Evolutionary conservation across 2,329 filamentous ascomycete species (phyloP).

Genomic region (Colletotrichum magnum): DNA sequence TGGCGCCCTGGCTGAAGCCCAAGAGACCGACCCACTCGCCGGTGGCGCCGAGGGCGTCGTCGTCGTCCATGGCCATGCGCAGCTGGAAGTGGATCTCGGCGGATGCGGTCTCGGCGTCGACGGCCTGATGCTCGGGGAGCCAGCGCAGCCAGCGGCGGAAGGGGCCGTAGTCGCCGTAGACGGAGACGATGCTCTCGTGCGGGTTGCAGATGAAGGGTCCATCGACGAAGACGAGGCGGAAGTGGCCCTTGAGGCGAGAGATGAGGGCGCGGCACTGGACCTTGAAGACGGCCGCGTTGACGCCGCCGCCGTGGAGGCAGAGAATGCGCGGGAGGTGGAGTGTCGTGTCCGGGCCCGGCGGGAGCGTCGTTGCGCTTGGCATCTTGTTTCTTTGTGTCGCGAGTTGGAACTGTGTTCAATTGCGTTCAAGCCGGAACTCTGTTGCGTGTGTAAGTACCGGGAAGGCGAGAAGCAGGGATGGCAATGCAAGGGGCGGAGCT

Average conservation of each 20-base stretch:
- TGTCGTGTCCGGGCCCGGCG: constrained; percentile 30
- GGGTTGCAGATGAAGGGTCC: constrained; percentile 75
- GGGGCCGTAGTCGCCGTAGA: constrained; percentile 77
- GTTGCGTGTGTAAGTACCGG: background rate
- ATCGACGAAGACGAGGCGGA: constrained; percentile 81
- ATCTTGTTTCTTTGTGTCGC: constrained; percentile 13
- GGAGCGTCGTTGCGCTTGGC: constrained; percentile 28
- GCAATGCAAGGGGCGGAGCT: background rate
- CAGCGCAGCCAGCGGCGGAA: constrained; percentile 76
- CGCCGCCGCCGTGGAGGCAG: constrained; percentile 85
- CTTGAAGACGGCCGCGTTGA: constrained; percentile 78
- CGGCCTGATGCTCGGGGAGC: constrained; percentile 68
- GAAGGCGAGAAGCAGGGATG: background rate
- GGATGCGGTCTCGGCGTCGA: constrained; percentile 61
- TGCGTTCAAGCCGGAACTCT: background rate
- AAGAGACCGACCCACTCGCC: constrained; percentile 73
- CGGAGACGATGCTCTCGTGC: constrained; percentile 73
- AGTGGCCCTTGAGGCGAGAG: constrained; percentile 64
- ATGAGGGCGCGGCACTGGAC: constrained; percentile 73
- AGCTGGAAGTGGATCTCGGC: constrained; percentile 57
- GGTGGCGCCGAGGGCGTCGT: constrained; percentile 63
- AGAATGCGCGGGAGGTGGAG: constrained; percentile 74
- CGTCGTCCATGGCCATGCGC: constrained; percentile 63
- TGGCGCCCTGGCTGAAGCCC: constrained; percentile 78
- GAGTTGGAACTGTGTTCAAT: background rate